A percentile compares a stretch with the other conserved stretches of the same genome.
Conservation (phyloP, 2,329 filamentous ascomycete genomes). For the Phaeomoniella chlamydospora region DNA sequence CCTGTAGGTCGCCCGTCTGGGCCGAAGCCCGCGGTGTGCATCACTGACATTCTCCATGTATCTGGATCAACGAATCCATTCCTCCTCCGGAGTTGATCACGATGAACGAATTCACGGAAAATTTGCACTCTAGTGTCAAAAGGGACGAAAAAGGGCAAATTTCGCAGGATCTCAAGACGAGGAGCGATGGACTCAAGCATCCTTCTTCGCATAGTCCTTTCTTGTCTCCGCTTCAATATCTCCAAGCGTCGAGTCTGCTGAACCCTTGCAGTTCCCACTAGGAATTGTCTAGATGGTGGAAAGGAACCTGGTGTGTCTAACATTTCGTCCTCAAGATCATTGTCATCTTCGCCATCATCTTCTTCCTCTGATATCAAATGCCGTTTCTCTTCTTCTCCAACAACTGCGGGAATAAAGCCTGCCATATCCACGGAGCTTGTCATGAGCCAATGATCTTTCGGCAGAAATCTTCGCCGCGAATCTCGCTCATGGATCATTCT, state of each 20-base stretch:
- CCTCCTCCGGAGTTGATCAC: conserved; percentile 63
- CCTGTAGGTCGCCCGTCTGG: conserved; percentile 21
- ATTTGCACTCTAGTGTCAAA: conserved; percentile 85
- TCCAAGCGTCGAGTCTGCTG: conserved; percentile 26
- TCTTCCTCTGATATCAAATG: conserved; percentile 53
- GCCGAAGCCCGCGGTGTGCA: conserved; percentile 25
- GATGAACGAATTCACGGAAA: conserved; percentile 78
- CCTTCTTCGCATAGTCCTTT: conserved; percentile 52
- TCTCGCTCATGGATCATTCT: conserved; percentile 88
- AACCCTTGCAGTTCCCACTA: conserved; percentile 6
- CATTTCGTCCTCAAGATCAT: conserved; percentile 23
- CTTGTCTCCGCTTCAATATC: conserved; percentile 47
- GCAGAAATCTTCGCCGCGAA: conserved; percentile 72
- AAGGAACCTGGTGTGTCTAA: conserved; percentile 13
- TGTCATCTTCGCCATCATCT: conserved; percentile 36
- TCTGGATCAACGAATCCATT: conserved; percentile 58
- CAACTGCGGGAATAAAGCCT: conserved; percentile 72
- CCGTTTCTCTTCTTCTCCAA: conserved; percentile 68
- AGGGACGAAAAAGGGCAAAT: conserved; percentile 94
- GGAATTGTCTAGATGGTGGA: conserved; percentile 17
- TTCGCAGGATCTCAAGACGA: conserved; percentile 76
- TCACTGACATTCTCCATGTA: conserved; percentile 52
- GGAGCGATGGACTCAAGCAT: conserved; percentile 69
- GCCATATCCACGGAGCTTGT: conserved; percentile 75
- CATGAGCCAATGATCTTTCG: conserved; percentile 87